Percentiles rank a stretch among this genome's conserved stretches.
phyloP scores from a whole-genome alignment of 768 basidiomycete genomes.

The Serendipita indica region DNA sequence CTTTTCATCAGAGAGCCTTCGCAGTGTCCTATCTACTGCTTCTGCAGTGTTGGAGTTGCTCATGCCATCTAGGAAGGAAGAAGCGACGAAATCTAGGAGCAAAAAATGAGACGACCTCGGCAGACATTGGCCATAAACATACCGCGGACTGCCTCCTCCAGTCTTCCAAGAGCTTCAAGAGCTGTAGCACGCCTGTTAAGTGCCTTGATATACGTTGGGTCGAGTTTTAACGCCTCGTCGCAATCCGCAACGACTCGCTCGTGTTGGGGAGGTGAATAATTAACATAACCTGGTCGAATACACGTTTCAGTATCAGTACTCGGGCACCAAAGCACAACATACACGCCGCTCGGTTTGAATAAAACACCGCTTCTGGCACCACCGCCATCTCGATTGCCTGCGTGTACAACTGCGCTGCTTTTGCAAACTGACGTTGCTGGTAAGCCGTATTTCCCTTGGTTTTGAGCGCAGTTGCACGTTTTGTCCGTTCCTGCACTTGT shows the following conservation, averaged over 20 bases:
- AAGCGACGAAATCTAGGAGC: conserved; percentile 81
- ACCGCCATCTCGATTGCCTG: conserved; percentile 31
- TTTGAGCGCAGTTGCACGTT: conserved; percentile 38
- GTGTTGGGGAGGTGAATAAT: conserved; percentile 71
- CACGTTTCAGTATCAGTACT: background rate
- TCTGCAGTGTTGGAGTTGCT: conserved; percentile 61
- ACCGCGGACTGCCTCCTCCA: conserved; percentile 72
- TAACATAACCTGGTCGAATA: conserved; percentile 71
- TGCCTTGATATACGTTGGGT: conserved; percentile 75
- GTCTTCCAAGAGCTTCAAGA: conserved; percentile 56
- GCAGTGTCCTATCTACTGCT: conserved; percentile 84
- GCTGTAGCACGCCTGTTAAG: conserved; percentile 82
- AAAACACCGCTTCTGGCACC: conserved; percentile 76
- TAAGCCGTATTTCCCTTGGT: conserved; percentile 31
- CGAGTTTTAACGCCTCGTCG: conserved; percentile 70
- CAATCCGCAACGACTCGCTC: conserved; percentile 80
- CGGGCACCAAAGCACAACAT: conserved; percentile 19
- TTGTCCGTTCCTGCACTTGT: conserved; percentile 19
- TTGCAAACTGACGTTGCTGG: conserved; percentile 25
- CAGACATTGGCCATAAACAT: conserved; percentile 19
- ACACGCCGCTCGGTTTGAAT: conserved; percentile 96
- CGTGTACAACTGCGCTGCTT: conserved; percentile 29
- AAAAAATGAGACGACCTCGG: conserved; percentile 11
- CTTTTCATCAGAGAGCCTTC: conserved; percentile 58
- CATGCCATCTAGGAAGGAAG: conserved; percentile 89